phyloP scores from a whole-genome alignment of 1,139 yeast genomes.

The Yamadazyma jaroonii region DNA sequence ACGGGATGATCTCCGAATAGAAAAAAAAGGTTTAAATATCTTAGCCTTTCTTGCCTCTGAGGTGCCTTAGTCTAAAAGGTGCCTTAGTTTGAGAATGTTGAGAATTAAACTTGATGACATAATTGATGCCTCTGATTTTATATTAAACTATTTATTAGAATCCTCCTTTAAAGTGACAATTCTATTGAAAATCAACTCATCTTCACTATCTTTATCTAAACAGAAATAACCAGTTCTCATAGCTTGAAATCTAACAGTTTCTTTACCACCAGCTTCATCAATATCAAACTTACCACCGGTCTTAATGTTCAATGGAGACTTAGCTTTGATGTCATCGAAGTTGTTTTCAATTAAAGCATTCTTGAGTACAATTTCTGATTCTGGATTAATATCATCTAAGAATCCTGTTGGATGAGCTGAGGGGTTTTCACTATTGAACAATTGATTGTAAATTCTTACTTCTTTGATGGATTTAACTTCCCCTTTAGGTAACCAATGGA shows the following conservation, averaged over 20 bases:
- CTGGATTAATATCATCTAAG: slow-evolving; percentile 75
- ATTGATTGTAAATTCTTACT: slow-evolving; percentile 82
- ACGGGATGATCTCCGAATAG: no score
- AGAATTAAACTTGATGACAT: not conserved
- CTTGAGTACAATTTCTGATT: slow-evolving; percentile 67
- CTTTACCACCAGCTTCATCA: slow-evolving; percentile 59
- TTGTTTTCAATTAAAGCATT: slow-evolving; percentile 79
- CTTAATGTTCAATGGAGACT: slow-evolving; percentile 76
- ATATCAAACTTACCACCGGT: slow-evolving; percentile 70
- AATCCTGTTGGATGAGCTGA: slow-evolving; percentile 83
- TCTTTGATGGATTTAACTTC: slow-evolving; percentile 59
- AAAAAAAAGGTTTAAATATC: no score
- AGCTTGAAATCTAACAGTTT: slow-evolving; percentile 96
- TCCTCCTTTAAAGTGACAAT: slow-evolving; percentile 89
- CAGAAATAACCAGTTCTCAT: slow-evolving; percentile 96
- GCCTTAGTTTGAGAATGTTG: no score
- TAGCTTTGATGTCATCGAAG: slow-evolving; percentile 61
- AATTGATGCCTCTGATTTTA: not conserved
- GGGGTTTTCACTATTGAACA: slow-evolving; percentile 92
- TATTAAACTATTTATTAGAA: slow-evolving; percentile 18
- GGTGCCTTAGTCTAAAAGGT: no score
- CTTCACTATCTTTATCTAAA: slow-evolving; percentile 75
- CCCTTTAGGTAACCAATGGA: slow-evolving; percentile 92
- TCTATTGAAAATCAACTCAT: slow-evolving; percentile 70
- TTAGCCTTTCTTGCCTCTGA: no score